Evolutionary conservation across 306 rosid species (phyloP), one percentile per base, ranked within the genome.

Genomic region (Biancaea sappan): DNA sequence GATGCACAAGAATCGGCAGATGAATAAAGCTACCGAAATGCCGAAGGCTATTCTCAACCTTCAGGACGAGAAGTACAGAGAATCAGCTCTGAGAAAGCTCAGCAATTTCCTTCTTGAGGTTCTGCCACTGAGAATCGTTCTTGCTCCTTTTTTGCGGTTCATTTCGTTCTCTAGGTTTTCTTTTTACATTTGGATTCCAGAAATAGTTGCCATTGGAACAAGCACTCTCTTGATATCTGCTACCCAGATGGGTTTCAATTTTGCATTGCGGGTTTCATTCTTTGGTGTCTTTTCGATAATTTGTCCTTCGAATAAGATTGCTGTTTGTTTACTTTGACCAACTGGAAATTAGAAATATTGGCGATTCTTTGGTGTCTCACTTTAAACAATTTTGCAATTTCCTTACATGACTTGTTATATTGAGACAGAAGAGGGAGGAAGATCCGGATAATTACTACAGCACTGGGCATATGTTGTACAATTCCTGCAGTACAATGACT

Each of bases 401-500:
- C 26, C 41, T 46, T 26, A 66, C 16, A 16, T 19, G 37, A 16
- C n/a, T 46, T 28, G 21, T 66, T 28, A 24, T 26, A 44, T 46
- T 66, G 38, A 29, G n/a, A 44, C 51, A 66, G 72, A 66, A 46
- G 26, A 26, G 72, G 72, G 57, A 66, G 72, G 41, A 66, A 47
- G 72, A 66, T 46, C 72, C 43, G 11, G 57, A 66, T 44, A 66
- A 66, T 66, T 66, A 66, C 72, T 44, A 9, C 40, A 26, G 26
- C n/a, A 66, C 21, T 28, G 72, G 57, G 28, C 58, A 66, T 66
- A 26, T 28, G 57, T n/a, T 66, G 72, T 66, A 46, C 54, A 13
- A 66, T 66, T 66, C 71, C 8, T 66, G 71, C 56, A 26, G 71
- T 24, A 66, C 72, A 28, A 66, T 66, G 72, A 46, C 72, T 66